Evolutionary conservation across 208 protist genomes (phyloP).

Genomic region (Crithidia expoeki): DNA sequence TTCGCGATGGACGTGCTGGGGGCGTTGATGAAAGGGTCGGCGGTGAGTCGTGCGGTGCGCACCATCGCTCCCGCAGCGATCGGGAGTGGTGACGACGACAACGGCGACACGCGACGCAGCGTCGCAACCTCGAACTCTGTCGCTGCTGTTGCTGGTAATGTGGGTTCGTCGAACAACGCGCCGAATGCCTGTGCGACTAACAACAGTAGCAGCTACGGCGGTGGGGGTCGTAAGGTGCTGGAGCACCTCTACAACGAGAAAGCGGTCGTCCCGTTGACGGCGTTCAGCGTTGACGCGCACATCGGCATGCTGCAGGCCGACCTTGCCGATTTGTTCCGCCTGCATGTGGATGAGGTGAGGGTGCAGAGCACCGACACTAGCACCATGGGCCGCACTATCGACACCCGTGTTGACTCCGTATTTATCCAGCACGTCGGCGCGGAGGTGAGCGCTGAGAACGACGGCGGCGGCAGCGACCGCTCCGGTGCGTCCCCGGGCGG

Average conservation of each 20-base stretch:
- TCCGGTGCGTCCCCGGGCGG: background rate
- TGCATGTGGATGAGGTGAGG: constrained; percentile 31
- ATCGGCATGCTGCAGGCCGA: constrained; percentile 41
- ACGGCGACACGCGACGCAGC: background rate
- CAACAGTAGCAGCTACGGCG: constrained; percentile 5
- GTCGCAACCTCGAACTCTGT: background rate
- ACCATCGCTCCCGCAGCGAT: background rate
- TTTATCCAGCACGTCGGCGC: constrained; percentile 52
- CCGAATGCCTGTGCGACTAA: background rate
- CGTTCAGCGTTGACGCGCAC: constrained; percentile 23
- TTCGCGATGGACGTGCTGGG: constrained; percentile 73
- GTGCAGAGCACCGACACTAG: constrained; percentile 26
- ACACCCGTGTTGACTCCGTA: constrained; percentile 18
- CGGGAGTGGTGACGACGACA: background rate
- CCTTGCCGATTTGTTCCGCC: constrained; percentile 42
- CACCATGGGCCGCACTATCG: constrained; percentile 20
- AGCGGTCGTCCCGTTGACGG: background rate
- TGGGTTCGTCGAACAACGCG: constrained; percentile 4
- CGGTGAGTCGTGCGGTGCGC: background rate
- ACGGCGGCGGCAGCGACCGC: background rate
- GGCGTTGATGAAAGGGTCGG: constrained; percentile 38
- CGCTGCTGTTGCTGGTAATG: background rate
- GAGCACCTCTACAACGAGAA: constrained; percentile 20
- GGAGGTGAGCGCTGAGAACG: constrained; percentile 30
- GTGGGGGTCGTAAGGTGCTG: background rate